Base-by-base conservation (phyloP, 805 yeast species). In the Naumovozyma castellii region DNA sequence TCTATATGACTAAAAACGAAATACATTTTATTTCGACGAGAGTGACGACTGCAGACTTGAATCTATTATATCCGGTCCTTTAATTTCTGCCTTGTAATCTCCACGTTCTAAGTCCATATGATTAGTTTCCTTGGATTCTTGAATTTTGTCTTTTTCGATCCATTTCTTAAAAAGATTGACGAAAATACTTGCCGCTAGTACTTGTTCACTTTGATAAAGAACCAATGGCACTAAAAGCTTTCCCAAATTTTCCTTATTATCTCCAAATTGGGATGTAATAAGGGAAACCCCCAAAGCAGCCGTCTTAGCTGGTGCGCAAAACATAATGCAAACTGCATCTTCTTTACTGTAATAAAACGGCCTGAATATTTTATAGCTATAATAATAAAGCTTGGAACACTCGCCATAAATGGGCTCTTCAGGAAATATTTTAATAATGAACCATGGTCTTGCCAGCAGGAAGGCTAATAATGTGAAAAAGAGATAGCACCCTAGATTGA, bases 221-320 rank as follows among this genome's bases (percentile, higher is more conserved):
- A 87, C 95, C 53, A 87, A 68, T 0, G 95, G 90, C 14, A 84
- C 87, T 32, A 87, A 64, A 32, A 87, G 61, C 38, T 73, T 72
- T 14, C 95, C 95, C 45, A 85, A 63, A 48, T 76, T 67, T 8
- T 71, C 66, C 49, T 73, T 75, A 34, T 69, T 53, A 4, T 73
- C 61, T 13, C 94, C 94, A 56, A 84, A 86, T 57, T 83, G 90
- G 0, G 90, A 75, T 1, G 87, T 69, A n/a, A 82, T 69, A 37
- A 86, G 66, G 1, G 94, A 82, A 3, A 86, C 94, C 29, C 95
- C 96, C 38, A 86, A 66, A 0, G 95, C 95, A 0, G 94, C 95
- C 1, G 95, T 86, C 59, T 86, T 87, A 2, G 96, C 95, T 4
- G 94, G 90, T 9, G 94, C 95, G 61, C 95, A 84, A 43, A 85